A percentile compares a stretch with the other conserved stretches of the same genome.
Evolutionary conservation across 2,329 filamentous ascomycete genomes (phyloP).

Genomic region (Neopestalotiopsis rosae): DNA sequence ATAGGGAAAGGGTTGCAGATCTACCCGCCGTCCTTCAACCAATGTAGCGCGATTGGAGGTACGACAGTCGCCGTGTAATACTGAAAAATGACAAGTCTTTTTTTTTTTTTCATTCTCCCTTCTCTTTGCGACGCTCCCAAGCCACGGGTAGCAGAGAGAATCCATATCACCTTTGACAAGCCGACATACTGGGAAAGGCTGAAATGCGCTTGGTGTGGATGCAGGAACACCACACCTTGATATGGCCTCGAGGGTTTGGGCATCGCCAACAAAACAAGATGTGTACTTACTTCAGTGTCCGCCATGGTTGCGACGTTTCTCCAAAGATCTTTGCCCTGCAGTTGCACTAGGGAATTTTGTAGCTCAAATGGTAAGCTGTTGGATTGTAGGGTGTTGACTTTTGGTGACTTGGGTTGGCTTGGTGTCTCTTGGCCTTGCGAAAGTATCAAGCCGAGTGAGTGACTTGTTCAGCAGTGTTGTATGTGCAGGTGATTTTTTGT

Average conservation of each 20-base stretch:
- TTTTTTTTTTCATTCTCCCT: neutral
- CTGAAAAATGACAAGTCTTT: neutral
- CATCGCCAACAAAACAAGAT: neutral
- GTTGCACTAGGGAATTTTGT: neutral
- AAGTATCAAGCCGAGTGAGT: neutral
- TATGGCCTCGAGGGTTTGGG: neutral
- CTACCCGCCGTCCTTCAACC: neutral
- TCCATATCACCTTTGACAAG: neutral
- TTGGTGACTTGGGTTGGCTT: neutral
- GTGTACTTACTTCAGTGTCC: conserved; percentile 13
- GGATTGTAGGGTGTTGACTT: neutral
- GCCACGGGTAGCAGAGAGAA: neutral
- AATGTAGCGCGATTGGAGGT: neutral
- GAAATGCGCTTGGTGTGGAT: neutral
- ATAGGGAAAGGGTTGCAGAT: neutral
- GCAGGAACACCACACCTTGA: neutral
- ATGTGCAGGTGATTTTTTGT: neutral
- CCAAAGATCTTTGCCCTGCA: neutral
- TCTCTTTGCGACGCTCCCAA: neutral
- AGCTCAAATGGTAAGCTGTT: neutral
- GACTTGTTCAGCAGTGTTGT: neutral
- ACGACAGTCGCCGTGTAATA: neutral
- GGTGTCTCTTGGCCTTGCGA: neutral
- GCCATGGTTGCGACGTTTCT: conserved; percentile 13
- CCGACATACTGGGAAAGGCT: neutral